These are phyloP conservation scores for Candida golubevii DNA, from an alignment of 805 yeast genomes.

Conservation along the genomic window DNA sequence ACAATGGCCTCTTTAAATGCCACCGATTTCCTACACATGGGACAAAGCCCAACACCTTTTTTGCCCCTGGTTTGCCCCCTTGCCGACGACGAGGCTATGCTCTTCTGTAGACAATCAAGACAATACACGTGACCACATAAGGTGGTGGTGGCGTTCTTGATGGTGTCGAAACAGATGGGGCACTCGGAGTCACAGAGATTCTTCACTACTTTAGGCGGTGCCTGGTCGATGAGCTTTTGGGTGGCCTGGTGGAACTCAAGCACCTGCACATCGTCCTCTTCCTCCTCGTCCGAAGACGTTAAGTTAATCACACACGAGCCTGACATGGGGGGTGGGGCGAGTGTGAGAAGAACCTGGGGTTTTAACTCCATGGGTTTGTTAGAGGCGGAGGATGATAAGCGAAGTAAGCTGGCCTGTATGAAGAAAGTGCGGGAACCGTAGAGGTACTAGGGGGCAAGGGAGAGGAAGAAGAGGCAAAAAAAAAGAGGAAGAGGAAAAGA, in stretches of 20 bases:
- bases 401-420: too few species aligned
- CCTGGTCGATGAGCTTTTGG: constrained; percentile 26
- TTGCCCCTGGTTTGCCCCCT: constrained; percentile 38
- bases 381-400: too few species aligned
- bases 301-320: constrained; percentile 14
- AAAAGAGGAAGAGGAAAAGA: too few species aligned
- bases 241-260: constrained; percentile 37
- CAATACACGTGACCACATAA: constrained; percentile 44
- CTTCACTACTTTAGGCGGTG: constrained; percentile 24
- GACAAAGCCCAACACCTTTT: constrained; percentile 40
- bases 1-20: constrained; percentile 33
- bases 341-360: too few species aligned
- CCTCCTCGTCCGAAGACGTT: constrained; percentile 21
- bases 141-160: constrained; percentile 37
- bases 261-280: constrained; percentile 30
- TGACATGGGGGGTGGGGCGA: constrained; percentile 1
- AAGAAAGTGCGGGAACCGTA: too few species aligned
- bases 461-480: too few species aligned
- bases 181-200: constrained; percentile 36
- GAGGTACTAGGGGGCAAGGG: too few species aligned
- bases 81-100: constrained; percentile 37
- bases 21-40: constrained; percentile 38
- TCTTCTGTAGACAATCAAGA: constrained; percentile 38
- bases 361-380: too few species aligned
- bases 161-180: constrained; percentile 42